Conservation (phyloP, 306 rosid species). For the Pueraria montana region DNA sequence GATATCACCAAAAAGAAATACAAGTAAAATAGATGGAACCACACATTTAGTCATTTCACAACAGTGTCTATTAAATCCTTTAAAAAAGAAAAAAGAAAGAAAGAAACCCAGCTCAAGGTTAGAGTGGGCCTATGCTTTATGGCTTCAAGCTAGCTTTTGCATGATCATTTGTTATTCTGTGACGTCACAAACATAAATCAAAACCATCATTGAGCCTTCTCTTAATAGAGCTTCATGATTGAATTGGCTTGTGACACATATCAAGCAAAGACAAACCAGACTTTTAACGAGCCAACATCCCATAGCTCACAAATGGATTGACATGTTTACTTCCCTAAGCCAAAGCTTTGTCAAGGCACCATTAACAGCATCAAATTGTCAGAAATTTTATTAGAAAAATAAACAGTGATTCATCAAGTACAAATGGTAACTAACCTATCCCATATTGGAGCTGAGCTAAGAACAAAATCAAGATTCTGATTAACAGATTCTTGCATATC, state of each 20-base stretch:
- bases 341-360: conserved; percentile 15
- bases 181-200: neutral
- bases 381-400: conserved; percentile 30
- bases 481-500: conserved; percentile 69
- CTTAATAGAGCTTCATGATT: neutral
- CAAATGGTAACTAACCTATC: conserved; percentile 76
- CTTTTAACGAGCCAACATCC: conserved; percentile 22
- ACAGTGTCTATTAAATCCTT: neutral
- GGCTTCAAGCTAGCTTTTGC: conserved; percentile 3
- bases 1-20: neutral
- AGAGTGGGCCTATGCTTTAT: neutral
- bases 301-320: conserved; percentile 21
- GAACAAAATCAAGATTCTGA: conserved; percentile 74
- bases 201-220: neutral
- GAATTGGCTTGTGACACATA: neutral
- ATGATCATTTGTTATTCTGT: neutral
- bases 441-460: conserved; percentile 94
- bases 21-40: neutral
- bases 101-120: neutral
- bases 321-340: conserved; percentile 35
- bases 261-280: neutral
- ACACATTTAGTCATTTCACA: conserved; percentile 1
- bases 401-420: conserved; percentile 5
- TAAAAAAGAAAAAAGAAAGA: neutral
- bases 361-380: conserved; percentile 30